Conservation (phyloP, 2,329 filamentous ascomycete species). For the Exophiala sp. region DNA sequence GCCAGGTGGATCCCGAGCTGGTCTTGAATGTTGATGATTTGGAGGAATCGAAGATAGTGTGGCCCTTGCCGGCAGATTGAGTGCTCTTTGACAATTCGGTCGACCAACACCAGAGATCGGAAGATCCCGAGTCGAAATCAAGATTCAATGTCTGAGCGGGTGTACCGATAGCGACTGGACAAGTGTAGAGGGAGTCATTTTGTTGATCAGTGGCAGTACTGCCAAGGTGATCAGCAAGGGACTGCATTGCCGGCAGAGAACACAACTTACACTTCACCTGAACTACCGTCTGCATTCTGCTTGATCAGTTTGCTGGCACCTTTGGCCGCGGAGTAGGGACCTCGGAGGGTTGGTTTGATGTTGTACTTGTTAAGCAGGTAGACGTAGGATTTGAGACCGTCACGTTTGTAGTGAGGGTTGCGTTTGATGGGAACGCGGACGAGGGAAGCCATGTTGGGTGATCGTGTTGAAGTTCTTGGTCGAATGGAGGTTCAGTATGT, state of each 20-base stretch:
- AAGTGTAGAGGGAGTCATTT: conserved; percentile 65
- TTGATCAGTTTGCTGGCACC: conserved; percentile 37
- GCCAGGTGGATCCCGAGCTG: conserved; percentile 54
- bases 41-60: conserved; percentile 57
- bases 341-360: conserved; percentile 60
- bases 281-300: conserved; percentile 10
- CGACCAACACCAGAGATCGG: conserved; percentile 66
- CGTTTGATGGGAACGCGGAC: conserved; percentile 50
- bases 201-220: conserved; percentile 63
- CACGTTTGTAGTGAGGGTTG: conserved; percentile 58
- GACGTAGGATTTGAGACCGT: conserved; percentile 63
- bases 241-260: not conserved
- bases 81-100: conserved; percentile 45
- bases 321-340: conserved; percentile 55
- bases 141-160: conserved; percentile 57
- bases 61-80: conserved; percentile 36
- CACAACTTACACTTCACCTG: conserved; percentile 14
- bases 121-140: conserved; percentile 68
- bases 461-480: not conserved
- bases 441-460: not conserved
- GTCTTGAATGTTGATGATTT: conserved; percentile 61
- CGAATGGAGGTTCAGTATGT: not conserved
- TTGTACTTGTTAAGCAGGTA: conserved; percentile 59
- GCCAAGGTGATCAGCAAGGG: not conserved
- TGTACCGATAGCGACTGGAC: conserved; percentile 61